phyloP scores from a whole-genome alignment of 768 basidiomycete species.

The Saitozyma podzolica region DNA sequence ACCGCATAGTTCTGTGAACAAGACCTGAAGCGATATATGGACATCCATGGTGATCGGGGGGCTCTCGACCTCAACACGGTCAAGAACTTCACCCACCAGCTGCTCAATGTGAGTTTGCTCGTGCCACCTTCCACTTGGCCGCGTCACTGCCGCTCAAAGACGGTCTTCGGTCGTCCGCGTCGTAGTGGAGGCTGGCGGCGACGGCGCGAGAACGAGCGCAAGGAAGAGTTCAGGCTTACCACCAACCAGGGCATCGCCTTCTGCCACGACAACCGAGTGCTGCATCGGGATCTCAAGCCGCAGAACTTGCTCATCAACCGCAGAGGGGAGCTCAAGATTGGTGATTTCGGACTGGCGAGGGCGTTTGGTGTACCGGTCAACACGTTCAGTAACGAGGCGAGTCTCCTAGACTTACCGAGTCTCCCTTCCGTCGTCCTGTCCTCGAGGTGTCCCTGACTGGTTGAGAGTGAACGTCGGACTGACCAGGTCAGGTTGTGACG shows the following conservation, averaged over 20 bases:
- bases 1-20: slow-evolving; percentile 75
- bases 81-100: slow-evolving; percentile 96
- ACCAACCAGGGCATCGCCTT: slow-evolving; percentile 76
- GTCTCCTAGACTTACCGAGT: background rate
- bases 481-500: slow-evolving; percentile 70
- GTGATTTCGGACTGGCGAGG: slow-evolving; percentile 94
- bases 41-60: slow-evolving; percentile 92
- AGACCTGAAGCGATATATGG: slow-evolving; percentile 99
- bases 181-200: background rate
- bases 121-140: background rate
- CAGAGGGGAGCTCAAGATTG: slow-evolving; percentile 93
- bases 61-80: slow-evolving; percentile 85
- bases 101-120: slow-evolving; percentile 62
- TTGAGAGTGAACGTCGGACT: background rate
- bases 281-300: slow-evolving; percentile 96
- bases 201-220: background rate
- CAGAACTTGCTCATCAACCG: slow-evolving; percentile 97
- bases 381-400: slow-evolving; percentile 90
- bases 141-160: background rate
- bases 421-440: background rate
- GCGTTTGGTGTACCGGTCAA: slow-evolving; percentile 99
- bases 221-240: slow-evolving; percentile 1
- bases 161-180: too few species aligned
- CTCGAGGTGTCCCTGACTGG: background rate
- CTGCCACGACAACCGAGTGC: slow-evolving; percentile 96